Conservation (phyloP, 2,329 filamentous ascomycete genomes). For the Neofusicoccum cordaticola region DNA sequence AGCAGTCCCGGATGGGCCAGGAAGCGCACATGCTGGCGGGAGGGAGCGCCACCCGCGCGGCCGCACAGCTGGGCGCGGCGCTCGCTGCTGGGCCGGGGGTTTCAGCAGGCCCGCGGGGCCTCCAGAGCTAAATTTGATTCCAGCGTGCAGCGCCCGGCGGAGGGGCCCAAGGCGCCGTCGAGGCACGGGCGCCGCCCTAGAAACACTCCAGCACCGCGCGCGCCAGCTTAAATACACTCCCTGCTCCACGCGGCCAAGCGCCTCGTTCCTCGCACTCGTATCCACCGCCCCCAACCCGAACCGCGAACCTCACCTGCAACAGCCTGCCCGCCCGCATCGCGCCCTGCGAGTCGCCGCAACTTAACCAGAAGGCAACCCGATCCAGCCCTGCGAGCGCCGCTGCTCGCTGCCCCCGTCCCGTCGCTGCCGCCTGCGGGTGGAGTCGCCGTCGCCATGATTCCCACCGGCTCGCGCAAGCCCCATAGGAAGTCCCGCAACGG, state of each 20-base stretch:
- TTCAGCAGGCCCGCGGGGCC: too few relatives aligned
- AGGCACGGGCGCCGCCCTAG: background rate
- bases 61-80: too few relatives aligned
- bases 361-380: background rate
- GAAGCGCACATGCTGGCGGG: background rate
- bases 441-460: background rate
- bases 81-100: too few relatives aligned
- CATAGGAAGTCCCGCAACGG: slow-evolving; percentile 14
- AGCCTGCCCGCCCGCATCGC: background rate
- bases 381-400: background rate
- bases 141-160: too few relatives aligned
- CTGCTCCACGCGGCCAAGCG: too few relatives aligned
- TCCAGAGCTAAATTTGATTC: too few relatives aligned
- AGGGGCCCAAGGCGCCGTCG: background rate
- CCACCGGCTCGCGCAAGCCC: slow-evolving; percentile 10
- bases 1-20: background rate
- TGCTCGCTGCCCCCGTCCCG: background rate
- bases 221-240: background rate
- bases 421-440: too few relatives aligned
- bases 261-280: background rate
- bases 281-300: background rate
- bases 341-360: background rate
- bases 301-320: background rate
- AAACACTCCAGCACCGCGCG: background rate
- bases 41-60: too few relatives aligned